These are phyloP conservation scores for Candida silvatica DNA, from an alignment of 805 yeast species.

Conservation along the genomic window DNA sequence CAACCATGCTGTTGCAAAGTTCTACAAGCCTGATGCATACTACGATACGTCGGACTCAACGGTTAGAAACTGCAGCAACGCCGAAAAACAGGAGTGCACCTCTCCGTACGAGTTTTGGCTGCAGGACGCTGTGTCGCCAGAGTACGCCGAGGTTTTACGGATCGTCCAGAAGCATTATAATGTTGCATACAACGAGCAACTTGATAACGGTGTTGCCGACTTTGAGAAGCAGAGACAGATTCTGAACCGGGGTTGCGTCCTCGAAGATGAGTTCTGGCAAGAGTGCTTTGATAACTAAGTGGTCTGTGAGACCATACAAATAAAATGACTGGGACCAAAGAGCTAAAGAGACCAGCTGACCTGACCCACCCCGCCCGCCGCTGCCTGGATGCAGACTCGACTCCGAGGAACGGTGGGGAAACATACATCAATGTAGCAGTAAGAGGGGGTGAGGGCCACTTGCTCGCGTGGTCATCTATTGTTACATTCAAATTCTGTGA, in stretches of 20 bases:
- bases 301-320: neutral
- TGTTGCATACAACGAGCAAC: neutral
- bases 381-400: neutral
- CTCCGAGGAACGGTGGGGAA: too few relatives aligned
- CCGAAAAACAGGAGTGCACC: neutral
- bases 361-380: neutral
- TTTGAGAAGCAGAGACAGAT: slow-evolving; percentile 39
- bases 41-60: slow-evolving; percentile 1
- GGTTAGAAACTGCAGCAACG: too few relatives aligned
- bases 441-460: too few relatives aligned
- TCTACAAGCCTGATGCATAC: neutral
- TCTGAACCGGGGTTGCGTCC: slow-evolving; percentile 46
- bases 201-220: neutral
- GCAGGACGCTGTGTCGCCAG: neutral
- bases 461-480: too few relatives aligned
- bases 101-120: slow-evolving; percentile 3
- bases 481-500: too few relatives aligned
- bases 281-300: slow-evolving; percentile 18
- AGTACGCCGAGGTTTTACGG: neutral
- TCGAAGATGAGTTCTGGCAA: slow-evolving; percentile 69
- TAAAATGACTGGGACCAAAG: neutral
- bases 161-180: slow-evolving; percentile 1
- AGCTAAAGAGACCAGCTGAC: neutral
- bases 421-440: too few relatives aligned
- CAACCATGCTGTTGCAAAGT: slow-evolving; percentile 42